These are phyloP conservation scores for Xenoacremonium recifei DNA, from an alignment of 2,329 filamentous ascomycete genomes.

Conservation along the genomic window DNA sequence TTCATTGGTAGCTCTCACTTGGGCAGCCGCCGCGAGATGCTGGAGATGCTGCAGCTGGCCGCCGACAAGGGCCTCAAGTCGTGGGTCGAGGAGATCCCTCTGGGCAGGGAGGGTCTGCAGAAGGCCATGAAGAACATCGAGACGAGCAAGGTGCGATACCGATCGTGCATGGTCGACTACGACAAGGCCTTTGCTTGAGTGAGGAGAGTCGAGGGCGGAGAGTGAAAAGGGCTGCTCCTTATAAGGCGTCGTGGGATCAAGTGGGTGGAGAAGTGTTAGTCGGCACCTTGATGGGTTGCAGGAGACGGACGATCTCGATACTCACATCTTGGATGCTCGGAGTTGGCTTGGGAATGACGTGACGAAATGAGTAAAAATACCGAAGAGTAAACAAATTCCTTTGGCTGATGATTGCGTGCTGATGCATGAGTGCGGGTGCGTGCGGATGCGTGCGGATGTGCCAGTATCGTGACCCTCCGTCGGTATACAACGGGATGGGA, in stretches of 20 bases:
- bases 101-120: slow-evolving; percentile 69
- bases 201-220: neutral
- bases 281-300: slow-evolving; percentile 2
- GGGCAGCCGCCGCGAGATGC: slow-evolving; percentile 66
- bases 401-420: too few species aligned
- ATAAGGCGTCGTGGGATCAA: neutral
- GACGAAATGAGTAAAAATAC: too few species aligned
- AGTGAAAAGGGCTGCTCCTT: neutral
- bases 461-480: too few species aligned
- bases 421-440: too few species aligned
- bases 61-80: slow-evolving; percentile 67
- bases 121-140: slow-evolving; percentile 67
- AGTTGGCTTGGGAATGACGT: too few species aligned
- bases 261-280: neutral
- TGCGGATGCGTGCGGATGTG: too few species aligned
- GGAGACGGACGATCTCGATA: too few species aligned
- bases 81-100: slow-evolving; percentile 72
- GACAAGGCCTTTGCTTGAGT: slow-evolving; percentile 60
- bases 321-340: too few species aligned
- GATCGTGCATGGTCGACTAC: slow-evolving; percentile 72
- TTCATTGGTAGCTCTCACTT: slow-evolving; percentile 71
- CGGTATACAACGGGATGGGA: too few species aligned
- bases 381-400: too few species aligned
- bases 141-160: slow-evolving; percentile 70
- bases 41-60: slow-evolving; percentile 70